Evolutionary conservation across 495 filamentous ascomycete species (phyloP).

Genomic region (Articulospora tetracladia): DNA sequence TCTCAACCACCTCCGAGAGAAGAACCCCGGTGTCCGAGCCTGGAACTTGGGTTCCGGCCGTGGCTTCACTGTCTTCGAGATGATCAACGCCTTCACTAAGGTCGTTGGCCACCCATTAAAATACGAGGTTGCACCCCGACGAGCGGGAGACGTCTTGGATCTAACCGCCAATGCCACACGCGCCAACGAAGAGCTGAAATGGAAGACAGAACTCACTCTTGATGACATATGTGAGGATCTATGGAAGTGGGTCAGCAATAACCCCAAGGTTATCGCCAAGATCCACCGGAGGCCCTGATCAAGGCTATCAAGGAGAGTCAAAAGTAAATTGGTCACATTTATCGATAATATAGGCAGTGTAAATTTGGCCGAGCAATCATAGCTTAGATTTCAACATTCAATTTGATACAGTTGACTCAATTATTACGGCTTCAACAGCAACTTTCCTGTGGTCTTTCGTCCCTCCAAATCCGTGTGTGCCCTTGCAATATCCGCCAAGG

Average conservation of each 20-base stretch:
- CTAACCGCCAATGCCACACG: constrained; percentile 86
- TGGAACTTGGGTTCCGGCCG: constrained; percentile 98
- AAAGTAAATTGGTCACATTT: constrained; percentile 7
- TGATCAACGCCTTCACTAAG: constrained; percentile 88
- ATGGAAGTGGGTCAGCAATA: constrained; percentile 94
- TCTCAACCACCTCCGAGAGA: constrained; percentile 82
- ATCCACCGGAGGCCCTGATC: constrained; percentile 79
- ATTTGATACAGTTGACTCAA: not conserved
- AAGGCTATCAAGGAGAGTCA: constrained; percentile 62
- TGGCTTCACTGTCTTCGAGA: constrained; percentile 94
- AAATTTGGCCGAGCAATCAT: not conserved
- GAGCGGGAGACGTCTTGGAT: constrained; percentile 89
- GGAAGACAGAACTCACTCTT: constrained; percentile 87
- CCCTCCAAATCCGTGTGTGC: constrained; percentile 83
- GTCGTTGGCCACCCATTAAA: constrained; percentile 81
- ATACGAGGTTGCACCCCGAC: constrained; percentile 80
- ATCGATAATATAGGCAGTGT: not conserved
- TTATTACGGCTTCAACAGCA: constrained; percentile 44
- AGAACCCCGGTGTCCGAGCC: constrained; percentile 88
- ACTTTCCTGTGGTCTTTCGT: constrained; percentile 80
- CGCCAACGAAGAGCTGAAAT: constrained; percentile 83
- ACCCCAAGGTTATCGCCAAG: constrained; percentile 89
- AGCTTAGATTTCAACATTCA: not conserved
- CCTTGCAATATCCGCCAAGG: constrained; percentile 67
- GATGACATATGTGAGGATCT: constrained; percentile 92